phyloP scores from a whole-genome alignment of 345 rosid species.

The Raphanus sativus region DNA sequence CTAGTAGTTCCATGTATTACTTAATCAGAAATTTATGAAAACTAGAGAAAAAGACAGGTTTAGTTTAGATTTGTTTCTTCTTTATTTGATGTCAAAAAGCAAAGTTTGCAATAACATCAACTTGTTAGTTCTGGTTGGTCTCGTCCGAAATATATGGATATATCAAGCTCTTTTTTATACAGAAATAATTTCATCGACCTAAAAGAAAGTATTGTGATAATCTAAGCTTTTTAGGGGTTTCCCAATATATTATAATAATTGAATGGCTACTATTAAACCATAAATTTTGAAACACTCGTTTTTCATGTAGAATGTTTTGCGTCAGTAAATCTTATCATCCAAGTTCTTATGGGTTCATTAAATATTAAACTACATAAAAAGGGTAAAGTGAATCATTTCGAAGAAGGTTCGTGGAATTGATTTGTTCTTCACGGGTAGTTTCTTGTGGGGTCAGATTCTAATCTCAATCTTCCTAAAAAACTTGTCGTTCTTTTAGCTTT shows the following conservation, averaged over 20 bases:
- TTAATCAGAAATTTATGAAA: not conserved
- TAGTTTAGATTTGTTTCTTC: not conserved
- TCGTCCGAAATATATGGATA: not conserved
- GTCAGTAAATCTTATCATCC: not conserved
- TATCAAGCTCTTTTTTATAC: not conserved
- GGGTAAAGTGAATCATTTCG: conserved; percentile 18
- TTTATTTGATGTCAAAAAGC: not conserved
- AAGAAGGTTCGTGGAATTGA: conserved; percentile 23
- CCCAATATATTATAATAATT: not conserved
- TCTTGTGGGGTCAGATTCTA: conserved; percentile 23
- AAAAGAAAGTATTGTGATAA: not conserved
- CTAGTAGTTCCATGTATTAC: not conserved
- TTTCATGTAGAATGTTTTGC: not conserved
- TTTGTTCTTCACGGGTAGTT: conserved; percentile 14
- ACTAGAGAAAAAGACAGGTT: not conserved
- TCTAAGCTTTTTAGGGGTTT: not conserved
- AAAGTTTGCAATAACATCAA: not conserved
- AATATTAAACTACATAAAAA: conserved; percentile 7
- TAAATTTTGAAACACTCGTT: not conserved
- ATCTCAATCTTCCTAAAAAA: not conserved
- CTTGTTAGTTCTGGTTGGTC: not conserved
- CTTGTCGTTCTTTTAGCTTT: conserved; percentile 20
- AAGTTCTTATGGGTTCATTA: not conserved
- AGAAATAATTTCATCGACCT: not conserved
- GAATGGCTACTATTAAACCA: not conserved